Conservation (phyloP, 1,139 yeast species). For the Kodamaea plutei region DNA sequence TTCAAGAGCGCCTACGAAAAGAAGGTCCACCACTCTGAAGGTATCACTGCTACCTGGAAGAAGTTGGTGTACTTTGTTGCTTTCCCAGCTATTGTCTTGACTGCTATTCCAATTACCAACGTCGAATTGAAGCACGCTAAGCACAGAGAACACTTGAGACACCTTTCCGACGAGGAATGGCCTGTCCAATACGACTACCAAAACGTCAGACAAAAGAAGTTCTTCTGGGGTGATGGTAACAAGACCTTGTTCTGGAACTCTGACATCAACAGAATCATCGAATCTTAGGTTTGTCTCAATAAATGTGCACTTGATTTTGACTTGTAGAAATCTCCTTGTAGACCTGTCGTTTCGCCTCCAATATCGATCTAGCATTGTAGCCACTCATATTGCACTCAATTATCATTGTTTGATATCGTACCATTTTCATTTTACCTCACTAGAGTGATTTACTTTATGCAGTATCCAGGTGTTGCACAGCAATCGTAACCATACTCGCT, state of each 20-base stretch:
- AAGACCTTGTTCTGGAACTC: constrained; percentile 96
- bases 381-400: too few species aligned
- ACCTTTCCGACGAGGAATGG: constrained; percentile 84
- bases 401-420: too few species aligned
- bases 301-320: too few species aligned
- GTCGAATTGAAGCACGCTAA: constrained; percentile 84
- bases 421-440: too few species aligned
- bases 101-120: constrained; percentile 76
- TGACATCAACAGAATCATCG: constrained; percentile 81
- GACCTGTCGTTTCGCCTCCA: too few species aligned
- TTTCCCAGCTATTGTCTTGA: constrained; percentile 70
- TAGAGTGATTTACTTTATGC: too few species aligned
- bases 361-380: too few species aligned
- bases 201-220: constrained; percentile 80
- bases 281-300: constrained; percentile 21
- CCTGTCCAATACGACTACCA: constrained; percentile 87
- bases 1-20: constrained; percentile 46
- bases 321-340: too few species aligned
- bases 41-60: constrained; percentile 78
- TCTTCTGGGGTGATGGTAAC: constrained; percentile 99
- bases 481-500: too few species aligned
- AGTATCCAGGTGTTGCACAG: too few species aligned
- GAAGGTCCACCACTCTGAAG: constrained; percentile 72
- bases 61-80: constrained; percentile 78
- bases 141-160: constrained; percentile 79